A percentile compares a stretch with the other conserved stretches of the same genome.
Evolutionary conservation across 352 stramenopile genomes (phyloP).

Genomic region (Salisapilia sapeloensis): DNA sequence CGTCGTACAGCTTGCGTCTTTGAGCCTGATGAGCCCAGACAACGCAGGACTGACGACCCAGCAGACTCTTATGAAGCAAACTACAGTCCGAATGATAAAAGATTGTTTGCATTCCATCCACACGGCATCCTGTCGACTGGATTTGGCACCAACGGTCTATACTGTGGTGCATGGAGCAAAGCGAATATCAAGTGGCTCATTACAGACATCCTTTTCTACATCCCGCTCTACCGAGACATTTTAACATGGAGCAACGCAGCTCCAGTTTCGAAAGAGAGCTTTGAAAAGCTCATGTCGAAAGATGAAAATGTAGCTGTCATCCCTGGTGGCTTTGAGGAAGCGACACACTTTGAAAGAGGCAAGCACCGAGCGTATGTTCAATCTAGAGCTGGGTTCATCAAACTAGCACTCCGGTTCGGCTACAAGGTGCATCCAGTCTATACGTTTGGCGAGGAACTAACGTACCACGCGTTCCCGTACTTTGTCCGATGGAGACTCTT

Average conservation of each 20-base stretch:
- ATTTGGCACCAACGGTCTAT: slow-evolving; percentile 30
- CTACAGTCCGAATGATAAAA: slow-evolving; percentile 17
- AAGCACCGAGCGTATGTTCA: slow-evolving; percentile 86
- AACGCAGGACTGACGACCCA: too few relatives aligned
- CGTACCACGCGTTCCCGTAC: slow-evolving; percentile 78
- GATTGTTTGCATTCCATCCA: slow-evolving; percentile 44
- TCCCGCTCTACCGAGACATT: slow-evolving; percentile 46
- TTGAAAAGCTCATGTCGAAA: slow-evolving; percentile 26
- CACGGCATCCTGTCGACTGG: slow-evolving; percentile 44
- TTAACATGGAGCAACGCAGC: slow-evolving; percentile 54
- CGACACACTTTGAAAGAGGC: slow-evolving; percentile 64
- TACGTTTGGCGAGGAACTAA: slow-evolving; percentile 84
- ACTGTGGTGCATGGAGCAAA: slow-evolving; percentile 24
- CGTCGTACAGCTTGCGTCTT: too few relatives aligned
- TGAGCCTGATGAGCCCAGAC: too few relatives aligned
- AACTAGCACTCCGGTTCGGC: slow-evolving; percentile 82
- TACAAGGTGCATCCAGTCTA: slow-evolving; percentile 83
- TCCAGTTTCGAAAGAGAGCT: slow-evolving; percentile 24
- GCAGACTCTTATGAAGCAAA: too few relatives aligned
- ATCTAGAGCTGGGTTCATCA: slow-evolving; percentile 86
- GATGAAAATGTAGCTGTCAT: slow-evolving; percentile 61
- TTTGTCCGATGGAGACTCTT: slow-evolving; percentile 53
- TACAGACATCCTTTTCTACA: slow-evolving; percentile 45
- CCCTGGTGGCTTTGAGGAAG: slow-evolving; percentile 90
- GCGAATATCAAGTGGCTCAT: slow-evolving; percentile 42